A percentile compares a stretch with the other conserved stretches of the same genome.
phyloP scores from a whole-genome alignment of 1,284 basidiomycete species.

The Wolfiporia cocos region DNA sequence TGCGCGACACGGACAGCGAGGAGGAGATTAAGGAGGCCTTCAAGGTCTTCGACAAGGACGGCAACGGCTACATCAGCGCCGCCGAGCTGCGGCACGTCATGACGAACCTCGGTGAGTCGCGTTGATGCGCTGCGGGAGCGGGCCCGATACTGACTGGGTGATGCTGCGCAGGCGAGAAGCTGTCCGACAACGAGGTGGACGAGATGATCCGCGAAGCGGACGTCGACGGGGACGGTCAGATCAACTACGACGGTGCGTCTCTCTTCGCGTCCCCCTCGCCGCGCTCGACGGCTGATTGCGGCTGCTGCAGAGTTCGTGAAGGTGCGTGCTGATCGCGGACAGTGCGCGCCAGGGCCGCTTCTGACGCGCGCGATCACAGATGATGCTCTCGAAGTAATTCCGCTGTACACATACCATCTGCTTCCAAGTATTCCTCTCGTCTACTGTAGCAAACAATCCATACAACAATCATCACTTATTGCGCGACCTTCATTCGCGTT shows the following conservation, averaged over 20 bases:
- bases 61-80: conserved; percentile 77
- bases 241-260: conserved; percentile 73
- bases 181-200: conserved; percentile 90
- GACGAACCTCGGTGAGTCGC: conserved; percentile 79
- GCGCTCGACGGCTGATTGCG: no score
- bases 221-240: conserved; percentile 90
- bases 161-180: conserved; percentile 78
- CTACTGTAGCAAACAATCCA: no score
- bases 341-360: conserved; percentile 8
- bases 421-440: no score
- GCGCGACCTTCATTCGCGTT: no score
- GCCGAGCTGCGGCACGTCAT: conserved; percentile 88
- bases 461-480: no score
- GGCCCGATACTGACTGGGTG: no score
- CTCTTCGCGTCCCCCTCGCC: not conserved
- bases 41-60: conserved; percentile 81
- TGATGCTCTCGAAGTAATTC: conserved; percentile 51
- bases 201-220: conserved; percentile 99
- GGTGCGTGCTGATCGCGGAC: conserved; percentile 40
- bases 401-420: conserved; percentile 3
- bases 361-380: conserved; percentile 26
- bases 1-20: conserved; percentile 87
- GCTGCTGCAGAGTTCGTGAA: conserved; percentile 72
- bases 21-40: conserved; percentile 79
- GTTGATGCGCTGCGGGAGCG: no score